These are phyloP conservation scores for Conticribra weissflogii DNA, from an alignment of 108 stramenopile genomes.

Conservation along the genomic window DNA sequence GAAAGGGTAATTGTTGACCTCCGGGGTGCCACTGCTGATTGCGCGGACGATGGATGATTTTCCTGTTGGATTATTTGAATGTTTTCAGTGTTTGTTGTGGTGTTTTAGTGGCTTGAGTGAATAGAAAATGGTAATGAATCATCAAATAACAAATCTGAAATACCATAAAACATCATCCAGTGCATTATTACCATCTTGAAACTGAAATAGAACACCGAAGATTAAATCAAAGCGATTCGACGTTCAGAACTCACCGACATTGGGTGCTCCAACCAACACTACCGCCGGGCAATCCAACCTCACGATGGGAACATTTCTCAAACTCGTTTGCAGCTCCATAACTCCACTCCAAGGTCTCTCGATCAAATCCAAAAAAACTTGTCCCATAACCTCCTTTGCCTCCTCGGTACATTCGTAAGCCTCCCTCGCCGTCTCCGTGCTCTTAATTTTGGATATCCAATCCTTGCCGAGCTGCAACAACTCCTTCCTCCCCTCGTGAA, in stretches of 20 bases:
- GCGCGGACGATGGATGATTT: conserved; percentile 91
- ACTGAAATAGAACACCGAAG: too few species aligned
- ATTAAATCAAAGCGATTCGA: too few species aligned
- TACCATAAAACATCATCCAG: too few species aligned
- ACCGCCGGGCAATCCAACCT: conserved; percentile 90
- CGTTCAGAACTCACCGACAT: conserved; percentile 92
- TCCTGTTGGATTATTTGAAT: conserved; percentile 13
- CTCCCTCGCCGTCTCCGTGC: conserved; percentile 73
- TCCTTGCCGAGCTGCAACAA: conserved; percentile 78
- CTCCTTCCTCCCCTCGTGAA: conserved; percentile 85
- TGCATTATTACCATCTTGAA: too few species aligned
- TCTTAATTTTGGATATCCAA: conserved; percentile 85
- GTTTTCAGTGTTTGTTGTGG: too few species aligned
- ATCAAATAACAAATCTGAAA: neutral
- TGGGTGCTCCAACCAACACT: conserved; percentile 95
- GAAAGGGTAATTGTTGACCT: conserved; percentile 98
- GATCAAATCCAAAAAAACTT: conserved; percentile 68
- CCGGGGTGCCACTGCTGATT: conserved; percentile 92
- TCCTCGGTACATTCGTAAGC: conserved; percentile 62
- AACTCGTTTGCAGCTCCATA: conserved; percentile 77
- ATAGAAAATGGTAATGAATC: neutral
- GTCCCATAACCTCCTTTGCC: conserved; percentile 59
- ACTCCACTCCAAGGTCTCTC: conserved; percentile 65
- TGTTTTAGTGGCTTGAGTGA: neutral
- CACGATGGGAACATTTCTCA: conserved; percentile 90